phyloP scores from a whole-genome alignment of 225 moss, liverwort and hornwort genomes.

The Marchantia polymorpha region DNA sequence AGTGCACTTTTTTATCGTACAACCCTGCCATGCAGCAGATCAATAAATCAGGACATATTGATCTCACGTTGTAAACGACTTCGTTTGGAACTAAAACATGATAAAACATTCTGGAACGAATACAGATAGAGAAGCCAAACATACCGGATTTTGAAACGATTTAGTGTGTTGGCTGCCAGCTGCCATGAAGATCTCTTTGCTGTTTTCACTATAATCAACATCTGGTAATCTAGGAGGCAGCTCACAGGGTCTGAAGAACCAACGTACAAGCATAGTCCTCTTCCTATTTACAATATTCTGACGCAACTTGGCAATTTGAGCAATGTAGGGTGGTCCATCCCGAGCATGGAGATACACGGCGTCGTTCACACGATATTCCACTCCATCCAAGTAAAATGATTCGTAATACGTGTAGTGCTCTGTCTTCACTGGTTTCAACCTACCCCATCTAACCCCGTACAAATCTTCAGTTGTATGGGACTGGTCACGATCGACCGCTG shows the following conservation, averaged over 20 bases:
- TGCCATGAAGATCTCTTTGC: constrained; percentile 33
- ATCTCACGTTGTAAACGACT: neutral
- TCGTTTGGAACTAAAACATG: neutral
- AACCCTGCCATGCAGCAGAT: constrained; percentile 9
- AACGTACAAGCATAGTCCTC: constrained; percentile 33
- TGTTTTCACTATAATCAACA: constrained; percentile 28
- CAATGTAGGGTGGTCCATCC: constrained; percentile 29
- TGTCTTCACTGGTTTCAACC: neutral
- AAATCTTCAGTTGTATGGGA: constrained; percentile 10
- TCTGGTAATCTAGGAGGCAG: constrained; percentile 26
- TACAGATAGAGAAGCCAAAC: neutral
- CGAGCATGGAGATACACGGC: constrained; percentile 15
- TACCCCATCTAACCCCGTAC: constrained; percentile 23
- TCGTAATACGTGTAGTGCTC: constrained; percentile 5
- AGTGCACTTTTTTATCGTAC: constrained; percentile 23
- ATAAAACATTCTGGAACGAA: neutral
- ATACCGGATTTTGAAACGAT: constrained; percentile 22
- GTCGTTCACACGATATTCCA: constrained; percentile 19
- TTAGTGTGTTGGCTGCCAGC: neutral
- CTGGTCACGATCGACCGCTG: neutral
- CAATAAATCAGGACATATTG: neutral
- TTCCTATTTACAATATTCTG: constrained; percentile 10
- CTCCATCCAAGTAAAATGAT: constrained; percentile 20
- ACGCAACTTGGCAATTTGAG: constrained; percentile 10
- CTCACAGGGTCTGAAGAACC: constrained; percentile 41